Evolutionary conservation across 805 yeast genomes (phyloP).

Genomic region (Tetrapisispora namnaoensis): DNA sequence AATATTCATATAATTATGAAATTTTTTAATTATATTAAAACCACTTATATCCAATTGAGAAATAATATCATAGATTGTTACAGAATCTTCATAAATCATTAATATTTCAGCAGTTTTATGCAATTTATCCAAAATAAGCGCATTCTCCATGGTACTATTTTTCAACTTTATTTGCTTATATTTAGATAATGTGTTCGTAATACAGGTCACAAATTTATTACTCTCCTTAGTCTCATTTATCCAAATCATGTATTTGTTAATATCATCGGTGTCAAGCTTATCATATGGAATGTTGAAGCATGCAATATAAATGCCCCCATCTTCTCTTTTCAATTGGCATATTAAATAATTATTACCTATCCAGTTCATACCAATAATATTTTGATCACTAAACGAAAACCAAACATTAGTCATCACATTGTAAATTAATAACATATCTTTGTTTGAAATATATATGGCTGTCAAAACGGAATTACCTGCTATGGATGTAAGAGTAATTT

Average conservation of each 20-base stretch:
- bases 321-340: constrained; percentile 19
- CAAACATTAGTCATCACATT: constrained; percentile 22
- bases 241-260: constrained; percentile 21
- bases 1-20: constrained; percentile 16
- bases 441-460: constrained; percentile 25
- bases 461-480: constrained; percentile 19
- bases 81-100: constrained; percentile 10
- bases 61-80: constrained; percentile 21
- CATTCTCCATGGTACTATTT: constrained; percentile 7
- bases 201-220: constrained; percentile 6
- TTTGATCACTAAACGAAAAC: constrained; percentile 20
- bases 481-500: constrained; percentile 13
- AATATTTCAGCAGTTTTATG: constrained; percentile 26
- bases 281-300: constrained; percentile 22
- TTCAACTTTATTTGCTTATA: constrained; percentile 15
- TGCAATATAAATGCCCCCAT: constrained; percentile 11
- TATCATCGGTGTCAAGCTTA: constrained; percentile 5
- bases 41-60: constrained; percentile 19
- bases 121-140: constrained; percentile 8
- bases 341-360: constrained; percentile 24
- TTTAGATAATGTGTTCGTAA: constrained; percentile 18
- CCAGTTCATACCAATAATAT: constrained; percentile 25
- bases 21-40: constrained; percentile 15
- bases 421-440: constrained; percentile 21
- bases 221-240: constrained; percentile 15